These are phyloP conservation scores for Kalmanozyma brasiliensis DNA, from an alignment of 1,284 basidiomycete genomes.

Conservation along the genomic window DNA sequence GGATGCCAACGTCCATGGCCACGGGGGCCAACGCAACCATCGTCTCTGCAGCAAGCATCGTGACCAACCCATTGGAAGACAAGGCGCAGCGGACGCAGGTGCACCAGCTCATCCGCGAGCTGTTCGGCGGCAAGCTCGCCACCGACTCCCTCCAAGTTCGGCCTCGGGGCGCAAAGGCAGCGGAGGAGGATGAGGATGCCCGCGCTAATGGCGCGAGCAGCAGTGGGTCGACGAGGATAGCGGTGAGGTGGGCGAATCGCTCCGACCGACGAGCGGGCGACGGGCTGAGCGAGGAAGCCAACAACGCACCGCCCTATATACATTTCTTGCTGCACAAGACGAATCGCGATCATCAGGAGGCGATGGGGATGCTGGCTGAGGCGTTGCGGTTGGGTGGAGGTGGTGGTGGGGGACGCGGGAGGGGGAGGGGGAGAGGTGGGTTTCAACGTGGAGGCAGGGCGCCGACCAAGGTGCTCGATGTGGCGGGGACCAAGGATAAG, in stretches of 20 bases:
- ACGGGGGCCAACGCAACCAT: constrained; percentile 36
- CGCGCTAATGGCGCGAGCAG: constrained; percentile 16
- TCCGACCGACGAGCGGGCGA: constrained; percentile 62
- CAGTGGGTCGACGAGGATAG: constrained; percentile 72
- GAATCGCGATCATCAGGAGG: constrained; percentile 96
- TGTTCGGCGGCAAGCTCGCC: constrained; percentile 84
- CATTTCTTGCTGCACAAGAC: constrained; percentile 98
- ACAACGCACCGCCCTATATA: constrained; percentile 77
- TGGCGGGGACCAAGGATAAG: constrained; percentile 98
- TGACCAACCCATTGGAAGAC: constrained; percentile 78
- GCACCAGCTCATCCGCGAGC: constrained; percentile 81
- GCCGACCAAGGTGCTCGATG: constrained; percentile 75
- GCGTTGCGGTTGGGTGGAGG: constrained; percentile 67
- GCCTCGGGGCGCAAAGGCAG: constrained; percentile 13
- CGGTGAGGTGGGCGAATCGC: constrained; percentile 77
- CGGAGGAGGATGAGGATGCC: constrained; percentile 41
- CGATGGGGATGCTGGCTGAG: constrained; percentile 78
- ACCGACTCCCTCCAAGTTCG: constrained; percentile 73
- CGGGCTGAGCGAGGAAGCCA: constrained; percentile 70
- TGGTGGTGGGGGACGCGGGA: constrained; percentile 31
- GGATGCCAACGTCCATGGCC: constrained; percentile 20
- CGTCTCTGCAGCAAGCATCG: constrained; percentile 32
- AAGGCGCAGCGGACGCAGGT: constrained; percentile 84
- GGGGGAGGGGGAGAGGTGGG: constrained; percentile 31
- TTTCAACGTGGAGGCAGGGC: constrained; percentile 28